Percentiles rank a stretch among this genome's conserved stretches.
Conservation (phyloP, 306 rosid genomes). For the Gastrolobium bilobum region DNA sequence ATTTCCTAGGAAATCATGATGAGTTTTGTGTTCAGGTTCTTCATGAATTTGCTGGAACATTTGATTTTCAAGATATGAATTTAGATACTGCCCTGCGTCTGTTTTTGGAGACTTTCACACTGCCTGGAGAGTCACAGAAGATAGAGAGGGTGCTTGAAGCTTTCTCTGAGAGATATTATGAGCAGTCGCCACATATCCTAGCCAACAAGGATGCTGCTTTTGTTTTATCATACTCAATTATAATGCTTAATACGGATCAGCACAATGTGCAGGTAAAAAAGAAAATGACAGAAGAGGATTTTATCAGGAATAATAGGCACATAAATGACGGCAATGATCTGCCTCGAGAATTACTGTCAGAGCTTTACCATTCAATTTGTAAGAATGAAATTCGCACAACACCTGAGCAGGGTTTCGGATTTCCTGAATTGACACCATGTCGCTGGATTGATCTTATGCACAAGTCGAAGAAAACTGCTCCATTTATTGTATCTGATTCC, state of each 20-base stretch:
- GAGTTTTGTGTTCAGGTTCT: constrained; percentile 47
- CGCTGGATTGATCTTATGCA: constrained; percentile 84
- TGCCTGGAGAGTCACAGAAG: constrained; percentile 73
- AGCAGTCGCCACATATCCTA: too few species aligned
- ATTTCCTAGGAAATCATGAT: constrained; percentile 82
- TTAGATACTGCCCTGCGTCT: constrained; percentile 2
- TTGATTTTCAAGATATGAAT: background rate
- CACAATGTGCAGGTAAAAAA: constrained; percentile 94
- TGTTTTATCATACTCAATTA: constrained; percentile 72
- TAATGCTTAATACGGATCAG: constrained; percentile 94
- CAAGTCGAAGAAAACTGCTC: constrained; percentile 75
- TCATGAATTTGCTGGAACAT: constrained; percentile 9
- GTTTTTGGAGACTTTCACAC: constrained; percentile 70
- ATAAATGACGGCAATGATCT: constrained; percentile 95
- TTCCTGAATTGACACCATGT: constrained; percentile 82
- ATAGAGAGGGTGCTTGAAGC: too few species aligned
- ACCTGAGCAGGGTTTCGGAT: constrained; percentile 79
- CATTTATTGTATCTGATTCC: constrained; percentile 75
- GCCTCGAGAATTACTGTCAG: constrained; percentile 78
- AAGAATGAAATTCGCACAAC: constrained; percentile 53
- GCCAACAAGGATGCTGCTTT: too few species aligned
- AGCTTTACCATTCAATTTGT: constrained; percentile 67
- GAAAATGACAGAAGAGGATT: constrained; percentile 97
- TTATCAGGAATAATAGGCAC: constrained; percentile 87
- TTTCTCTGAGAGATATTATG: too few species aligned